phyloP scores from a whole-genome alignment of 371 early-diverging fungal species.

The Syncephalastrum sp. region DNA sequence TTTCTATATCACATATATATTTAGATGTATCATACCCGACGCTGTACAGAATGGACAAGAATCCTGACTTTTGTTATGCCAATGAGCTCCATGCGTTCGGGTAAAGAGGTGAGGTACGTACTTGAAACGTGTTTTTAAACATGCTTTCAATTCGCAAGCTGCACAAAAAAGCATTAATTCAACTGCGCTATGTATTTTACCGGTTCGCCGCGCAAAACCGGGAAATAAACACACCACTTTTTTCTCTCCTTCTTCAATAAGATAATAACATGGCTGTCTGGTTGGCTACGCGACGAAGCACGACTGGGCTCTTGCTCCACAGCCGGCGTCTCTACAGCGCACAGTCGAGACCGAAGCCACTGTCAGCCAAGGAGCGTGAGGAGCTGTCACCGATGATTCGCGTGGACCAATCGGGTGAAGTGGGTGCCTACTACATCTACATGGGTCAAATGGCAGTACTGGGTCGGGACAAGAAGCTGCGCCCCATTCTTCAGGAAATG shows the following conservation, averaged over 20 bases:
- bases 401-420: conserved; percentile 96
- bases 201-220: too few species aligned
- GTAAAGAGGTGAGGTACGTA: conserved; percentile 18
- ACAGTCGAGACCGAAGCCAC: conserved; percentile 4
- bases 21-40: conserved; percentile 61
- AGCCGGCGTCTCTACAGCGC: too few species aligned
- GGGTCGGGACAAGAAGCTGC: conserved; percentile 67
- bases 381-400: conserved; percentile 73
- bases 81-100: neutral
- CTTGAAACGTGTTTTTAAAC: conserved; percentile 79
- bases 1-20: neutral
- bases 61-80: conserved; percentile 61
- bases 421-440: conserved; percentile 95
- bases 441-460: conserved; percentile 89
- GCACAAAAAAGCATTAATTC: too few species aligned
- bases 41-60: conserved; percentile 86
- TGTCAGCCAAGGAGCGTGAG: conserved; percentile 31
- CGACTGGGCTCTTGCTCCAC: too few species aligned
- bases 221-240: too few species aligned
- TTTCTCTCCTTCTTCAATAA: too few species aligned
- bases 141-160: conserved; percentile 22
- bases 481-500: conserved; percentile 87
- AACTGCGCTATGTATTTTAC: too few species aligned
- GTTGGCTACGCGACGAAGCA: too few species aligned
- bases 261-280: too few species aligned